These are phyloP conservation scores for Gomphus bonarii DNA, from an alignment of 1,284 basidiomycete species.

Conservation along the genomic window DNA sequence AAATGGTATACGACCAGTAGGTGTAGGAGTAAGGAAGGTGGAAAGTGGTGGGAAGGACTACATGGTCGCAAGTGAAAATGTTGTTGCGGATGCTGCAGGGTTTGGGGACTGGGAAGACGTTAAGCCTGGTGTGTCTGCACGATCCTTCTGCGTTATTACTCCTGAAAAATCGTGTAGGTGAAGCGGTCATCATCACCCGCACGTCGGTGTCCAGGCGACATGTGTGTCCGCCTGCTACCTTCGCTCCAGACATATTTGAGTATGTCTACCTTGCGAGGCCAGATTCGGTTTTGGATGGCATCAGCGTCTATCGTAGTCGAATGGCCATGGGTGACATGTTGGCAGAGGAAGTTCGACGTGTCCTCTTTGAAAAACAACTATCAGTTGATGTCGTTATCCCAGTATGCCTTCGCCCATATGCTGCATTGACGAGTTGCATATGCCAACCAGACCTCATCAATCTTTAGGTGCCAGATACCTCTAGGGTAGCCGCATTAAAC, in stretches of 20 bases:
- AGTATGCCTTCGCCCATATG: conserved; percentile 32
- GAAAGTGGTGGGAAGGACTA: conserved; percentile 63
- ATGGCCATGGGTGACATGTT: conserved; percentile 99
- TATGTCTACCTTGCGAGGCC: conserved; percentile 98
- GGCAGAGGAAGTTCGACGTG: conserved; percentile 76
- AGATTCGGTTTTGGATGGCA: conserved; percentile 94
- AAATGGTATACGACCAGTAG: conserved; percentile 94
- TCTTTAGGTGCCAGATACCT: conserved; percentile 83
- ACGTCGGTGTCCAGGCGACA: conserved; percentile 63
- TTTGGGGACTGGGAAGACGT: conserved; percentile 93
- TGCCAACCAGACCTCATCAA: neutral
- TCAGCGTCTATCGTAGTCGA: conserved; percentile 93
- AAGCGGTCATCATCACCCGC: conserved; percentile 93
- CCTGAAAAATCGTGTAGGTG: conserved; percentile 37
- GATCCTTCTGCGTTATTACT: neutral
- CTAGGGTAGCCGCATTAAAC: conserved; percentile 91
- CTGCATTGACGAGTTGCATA: conserved; percentile 5
- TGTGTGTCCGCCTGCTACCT: conserved; percentile 59
- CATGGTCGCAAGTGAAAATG: conserved; percentile 90
- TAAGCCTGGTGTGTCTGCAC: conserved; percentile 54
- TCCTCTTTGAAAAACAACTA: conserved; percentile 61
- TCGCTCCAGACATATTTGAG: conserved; percentile 99
- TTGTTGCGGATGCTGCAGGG: conserved; percentile 89
- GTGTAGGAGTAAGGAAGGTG: conserved; percentile 56
- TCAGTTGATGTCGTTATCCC: conserved; percentile 94